Base-by-base conservation (phyloP, 805 yeast genomes). In the Grigorovia transvaalensis region DNA sequence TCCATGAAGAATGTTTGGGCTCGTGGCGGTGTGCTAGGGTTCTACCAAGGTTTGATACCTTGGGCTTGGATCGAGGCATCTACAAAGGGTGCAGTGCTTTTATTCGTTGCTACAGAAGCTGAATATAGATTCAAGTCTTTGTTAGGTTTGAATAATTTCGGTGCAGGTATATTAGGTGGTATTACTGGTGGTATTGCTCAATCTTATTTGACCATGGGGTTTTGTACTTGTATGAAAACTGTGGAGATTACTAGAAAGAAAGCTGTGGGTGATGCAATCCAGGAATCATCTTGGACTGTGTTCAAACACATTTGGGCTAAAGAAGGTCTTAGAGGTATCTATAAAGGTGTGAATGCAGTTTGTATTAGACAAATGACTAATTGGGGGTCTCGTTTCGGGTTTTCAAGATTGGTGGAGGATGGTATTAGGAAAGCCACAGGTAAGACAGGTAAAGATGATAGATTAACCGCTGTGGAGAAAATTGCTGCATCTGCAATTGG, bases 31-130 rank as follows among this genome's bases (percentile, higher is more conserved):
- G 62, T 84, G 17, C 66, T 79, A 30, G 99, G 98, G 0, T 93
- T 90, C 73, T 93, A 90, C 72, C 99, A 93, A 70, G 99, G 99
- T 35, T 76, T 93, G 66, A 90, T 91, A 57, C 99, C 99, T 47
- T 93, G 99, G 99, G 99, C 98, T 7, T 90, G 98, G 97, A 86
- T 93, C 60, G 99, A 91, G 71, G 99, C 96, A 9, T 86, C 96
- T n/a, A 93, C 99, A 41, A 93, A 93, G 70, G 99, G 99, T 68
- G 97, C 98, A 5, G 96, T 90, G 8, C 75, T 93, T 52, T 75
- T 93, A 59, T 93, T 93, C 62, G 96, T 89, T 38, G 84, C 96
- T 46, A 82, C 95, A 46, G 98, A 93, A 67, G 86, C 89, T 50
- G 98, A 93, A 71, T 88, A 87, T 69, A 78, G 77, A 48, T 80